phyloP scores from a whole-genome alignment of 352 stramenopile species.

The Blastocystis hominis region DNA sequence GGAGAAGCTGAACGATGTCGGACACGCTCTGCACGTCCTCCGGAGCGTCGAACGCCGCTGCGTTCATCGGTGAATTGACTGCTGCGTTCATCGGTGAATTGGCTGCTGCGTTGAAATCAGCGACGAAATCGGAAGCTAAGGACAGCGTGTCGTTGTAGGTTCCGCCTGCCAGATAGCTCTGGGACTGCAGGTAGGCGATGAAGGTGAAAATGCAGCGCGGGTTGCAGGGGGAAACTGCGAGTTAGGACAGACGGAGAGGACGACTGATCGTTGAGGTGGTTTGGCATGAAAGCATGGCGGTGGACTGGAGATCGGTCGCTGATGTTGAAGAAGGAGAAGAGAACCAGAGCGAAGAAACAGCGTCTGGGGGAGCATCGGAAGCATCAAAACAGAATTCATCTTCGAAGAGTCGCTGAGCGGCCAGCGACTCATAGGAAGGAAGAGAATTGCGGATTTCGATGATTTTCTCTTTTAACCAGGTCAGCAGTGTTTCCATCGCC shows the following conservation, averaged over 20 bases:
- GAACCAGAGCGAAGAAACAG: background rate
- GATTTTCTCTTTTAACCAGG: slow-evolving; percentile 5
- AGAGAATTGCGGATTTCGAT: slow-evolving; percentile 32
- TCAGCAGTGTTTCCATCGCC: background rate
- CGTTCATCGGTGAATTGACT: background rate
- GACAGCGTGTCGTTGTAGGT: slow-evolving; percentile 7
- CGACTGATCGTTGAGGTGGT: background rate
- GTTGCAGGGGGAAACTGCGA: background rate
- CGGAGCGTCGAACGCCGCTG: background rate
- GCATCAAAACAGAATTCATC: slow-evolving; percentile 6
- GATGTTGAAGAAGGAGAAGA: background rate
- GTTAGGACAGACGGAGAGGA: background rate
- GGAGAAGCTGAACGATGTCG: slow-evolving; percentile 22
- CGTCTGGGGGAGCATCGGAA: background rate
- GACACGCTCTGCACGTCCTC: background rate
- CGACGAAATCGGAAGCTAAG: background rate
- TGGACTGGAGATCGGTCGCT: background rate
- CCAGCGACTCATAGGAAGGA: slow-evolving; percentile 18
- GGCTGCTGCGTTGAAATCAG: background rate
- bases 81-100: background rate
- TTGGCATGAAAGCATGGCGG: background rate
- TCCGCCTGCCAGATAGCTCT: background rate
- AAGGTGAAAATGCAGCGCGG: background rate
- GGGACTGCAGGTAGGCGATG: background rate
- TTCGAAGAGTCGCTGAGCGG: slow-evolving; percentile 14